Conservation (phyloP, 1,284 basidiomycete genomes). For the Cutaneotrichosporon sp. region DNA sequence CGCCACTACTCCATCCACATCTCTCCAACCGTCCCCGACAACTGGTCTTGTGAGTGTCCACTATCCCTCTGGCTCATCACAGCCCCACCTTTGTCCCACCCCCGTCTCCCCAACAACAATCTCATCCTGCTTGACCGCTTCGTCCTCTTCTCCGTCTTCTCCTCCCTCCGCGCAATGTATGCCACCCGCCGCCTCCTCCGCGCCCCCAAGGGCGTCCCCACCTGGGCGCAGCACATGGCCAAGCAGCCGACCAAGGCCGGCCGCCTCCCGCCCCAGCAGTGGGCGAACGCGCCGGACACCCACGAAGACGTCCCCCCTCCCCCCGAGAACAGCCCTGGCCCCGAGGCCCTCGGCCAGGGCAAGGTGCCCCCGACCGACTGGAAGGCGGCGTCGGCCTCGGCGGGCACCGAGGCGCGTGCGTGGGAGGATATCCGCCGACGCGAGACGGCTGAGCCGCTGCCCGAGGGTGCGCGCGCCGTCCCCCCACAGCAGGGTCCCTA, state of each 20-base stretch:
- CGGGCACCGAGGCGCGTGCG: neutral
- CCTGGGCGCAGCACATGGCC: constrained; percentile 7
- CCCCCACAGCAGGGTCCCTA: neutral
- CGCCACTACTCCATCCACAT: no score
- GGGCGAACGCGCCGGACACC: constrained; percentile 3
- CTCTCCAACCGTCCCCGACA: no score
- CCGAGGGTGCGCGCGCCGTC: neutral
- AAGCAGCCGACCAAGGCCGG: constrained; percentile 3
- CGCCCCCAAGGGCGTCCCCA: neutral
- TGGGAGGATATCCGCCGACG: neutral
- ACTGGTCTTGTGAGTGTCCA: no score
- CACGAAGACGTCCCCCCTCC: neutral
- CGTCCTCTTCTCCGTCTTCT: neutral
- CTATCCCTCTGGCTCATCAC: no score
- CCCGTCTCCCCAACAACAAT: neutral
- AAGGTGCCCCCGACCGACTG: neutral
- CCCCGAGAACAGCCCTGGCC: no score
- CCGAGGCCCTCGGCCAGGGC: neutral
- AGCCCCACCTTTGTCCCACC: neutral
- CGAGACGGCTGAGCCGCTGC: neutral
- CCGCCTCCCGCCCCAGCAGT: neutral
- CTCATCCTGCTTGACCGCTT: neutral
- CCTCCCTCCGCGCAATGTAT: neutral
- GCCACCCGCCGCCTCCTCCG: constrained; percentile 2
- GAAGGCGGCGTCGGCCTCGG: neutral